Evolutionary conservation across 257 asterid species (phyloP), one percentile per base, ranked within the genome.

Genomic region (Solanum peruvianum): DNA sequence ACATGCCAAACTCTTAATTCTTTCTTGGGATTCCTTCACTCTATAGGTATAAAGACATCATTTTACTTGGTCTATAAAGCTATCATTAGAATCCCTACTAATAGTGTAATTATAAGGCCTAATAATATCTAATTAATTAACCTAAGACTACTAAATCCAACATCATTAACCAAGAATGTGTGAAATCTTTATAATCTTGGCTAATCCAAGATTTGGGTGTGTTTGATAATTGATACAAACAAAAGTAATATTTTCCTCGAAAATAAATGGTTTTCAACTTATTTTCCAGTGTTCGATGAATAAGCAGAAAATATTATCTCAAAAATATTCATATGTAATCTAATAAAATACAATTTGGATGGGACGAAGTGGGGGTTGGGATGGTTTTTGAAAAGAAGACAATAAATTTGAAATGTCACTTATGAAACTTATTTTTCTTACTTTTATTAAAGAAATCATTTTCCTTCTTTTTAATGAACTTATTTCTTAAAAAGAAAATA

Each of bases 1-100:
- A 92, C 96, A 93, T 94, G 96, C 94, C 98, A 93, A 95, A 92
- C 91, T 86, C 87, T 88, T 56, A 78, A 91, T 92, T 90, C 91
- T 87, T 88, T 93, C 91, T 92, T 91, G 93, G 95, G 94, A 93
- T 91, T 92, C 95, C 89, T 89, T 88, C 90, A 87, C 75, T 88
- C 85, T 86, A 82, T 31, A 85, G 85, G 58, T 86, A 85, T 81
- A 76, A 88, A 47, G 85, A 44, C 44, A 80, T 47, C 29, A 49
- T 80, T 27, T 70, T 84, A 84, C 80, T 73, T 76, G 80, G 27
- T 37, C 58, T 86, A 76, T 86, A 86, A 86, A 86, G 85, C 67
- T 77, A 58, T 23, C 20, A 85, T 21, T 80, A 18, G 42, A 49
- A 80, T 80, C 31, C 29, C 85, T 80, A 80, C 29, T 80, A 4